Percentiles rank a stretch among this genome's conserved stretches.
Conservation (phyloP, 2,329 filamentous ascomycete genomes). For the Daldinia sp. region DNA sequence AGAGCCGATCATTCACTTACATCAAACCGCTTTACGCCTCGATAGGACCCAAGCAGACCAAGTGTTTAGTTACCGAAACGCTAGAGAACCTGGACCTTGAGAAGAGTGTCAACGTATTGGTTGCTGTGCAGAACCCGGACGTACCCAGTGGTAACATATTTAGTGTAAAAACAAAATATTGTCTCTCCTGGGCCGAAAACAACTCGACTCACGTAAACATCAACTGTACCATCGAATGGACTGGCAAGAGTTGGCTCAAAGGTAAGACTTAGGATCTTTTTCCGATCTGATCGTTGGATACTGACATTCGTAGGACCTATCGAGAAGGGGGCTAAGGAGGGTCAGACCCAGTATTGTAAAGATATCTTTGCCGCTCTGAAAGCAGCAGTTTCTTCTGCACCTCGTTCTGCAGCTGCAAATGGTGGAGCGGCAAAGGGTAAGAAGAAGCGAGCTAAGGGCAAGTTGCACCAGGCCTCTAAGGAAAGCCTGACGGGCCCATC, state of each 20-base stretch:
- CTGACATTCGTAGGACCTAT: slow-evolving; percentile 78
- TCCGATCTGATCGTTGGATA: not conserved
- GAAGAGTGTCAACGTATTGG: slow-evolving; percentile 84
- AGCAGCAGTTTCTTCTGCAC: slow-evolving; percentile 75
- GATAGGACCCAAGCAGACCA: slow-evolving; percentile 94
- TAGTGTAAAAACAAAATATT: slow-evolving; percentile 91
- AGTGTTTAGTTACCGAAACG: slow-evolving; percentile 88
- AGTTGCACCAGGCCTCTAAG: slow-evolving; percentile 59
- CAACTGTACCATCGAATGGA: slow-evolving; percentile 95
- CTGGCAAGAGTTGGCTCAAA: slow-evolving; percentile 97
- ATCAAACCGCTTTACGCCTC: slow-evolving; percentile 88
- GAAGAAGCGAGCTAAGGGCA: slow-evolving; percentile 70
- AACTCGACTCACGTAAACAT: slow-evolving; percentile 88
- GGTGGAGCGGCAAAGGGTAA: slow-evolving; percentile 66
- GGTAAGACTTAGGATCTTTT: slow-evolving; percentile 65
- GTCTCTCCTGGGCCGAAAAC: slow-evolving; percentile 89
- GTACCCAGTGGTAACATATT: slow-evolving; percentile 96
- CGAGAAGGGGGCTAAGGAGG: slow-evolving; percentile 93
- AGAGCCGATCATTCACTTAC: slow-evolving; percentile 81
- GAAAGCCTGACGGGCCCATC: slow-evolving; percentile 55
- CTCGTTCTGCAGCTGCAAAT: slow-evolving; percentile 62
- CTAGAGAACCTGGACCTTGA: slow-evolving; percentile 90
- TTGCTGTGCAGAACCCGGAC: slow-evolving; percentile 90
- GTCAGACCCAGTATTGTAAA: slow-evolving; percentile 85
- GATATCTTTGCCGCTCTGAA: slow-evolving; percentile 82